These are phyloP conservation scores for Salix arbutifolia DNA, from an alignment of 345 rosid species.

Conservation along the genomic window DNA sequence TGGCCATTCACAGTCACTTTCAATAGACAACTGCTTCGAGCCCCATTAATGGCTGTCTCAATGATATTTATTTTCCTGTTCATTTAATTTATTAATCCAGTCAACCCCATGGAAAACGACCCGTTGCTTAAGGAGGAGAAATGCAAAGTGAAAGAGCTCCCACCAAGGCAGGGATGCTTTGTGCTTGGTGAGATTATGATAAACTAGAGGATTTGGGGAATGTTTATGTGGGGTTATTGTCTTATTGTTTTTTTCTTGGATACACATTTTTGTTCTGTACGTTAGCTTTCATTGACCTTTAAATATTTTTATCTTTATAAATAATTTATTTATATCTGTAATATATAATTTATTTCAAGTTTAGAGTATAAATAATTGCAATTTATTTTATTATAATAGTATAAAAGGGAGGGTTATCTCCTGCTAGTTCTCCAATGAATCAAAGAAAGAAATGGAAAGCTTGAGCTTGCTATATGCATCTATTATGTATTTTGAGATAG, in stretches of 20 bases:
- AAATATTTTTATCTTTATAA: not conserved
- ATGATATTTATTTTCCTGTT: too few species aligned
- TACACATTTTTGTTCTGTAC: slow-evolving; percentile 7
- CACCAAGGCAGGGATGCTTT: slow-evolving; percentile 8
- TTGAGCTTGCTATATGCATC: too few species aligned
- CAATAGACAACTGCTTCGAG: not conserved
- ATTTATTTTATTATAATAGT: too few species aligned
- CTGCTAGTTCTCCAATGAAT: too few species aligned
- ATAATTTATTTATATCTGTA: too few species aligned
- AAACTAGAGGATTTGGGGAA: slow-evolving; percentile 8
- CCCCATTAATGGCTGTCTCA: not conserved
- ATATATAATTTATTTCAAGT: too few species aligned
- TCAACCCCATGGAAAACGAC: not conserved
- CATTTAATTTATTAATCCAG: too few species aligned
- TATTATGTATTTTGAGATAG: too few species aligned
- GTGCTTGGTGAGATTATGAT: slow-evolving; percentile 16
- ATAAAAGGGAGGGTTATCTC: too few species aligned
- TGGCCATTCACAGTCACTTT: not conserved
- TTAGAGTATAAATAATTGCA: too few species aligned
- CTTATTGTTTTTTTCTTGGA: not conserved
- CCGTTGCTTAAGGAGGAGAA: slow-evolving; percentile 21
- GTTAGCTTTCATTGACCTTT: slow-evolving; percentile 2
- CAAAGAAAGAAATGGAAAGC: too few species aligned
- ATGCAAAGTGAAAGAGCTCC: not conserved
- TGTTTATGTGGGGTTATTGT: slow-evolving; percentile 18